These are phyloP conservation scores for Rachicladosporium sp. DNA, from an alignment of 2,329 filamentous ascomycete genomes.

Conservation along the genomic window DNA sequence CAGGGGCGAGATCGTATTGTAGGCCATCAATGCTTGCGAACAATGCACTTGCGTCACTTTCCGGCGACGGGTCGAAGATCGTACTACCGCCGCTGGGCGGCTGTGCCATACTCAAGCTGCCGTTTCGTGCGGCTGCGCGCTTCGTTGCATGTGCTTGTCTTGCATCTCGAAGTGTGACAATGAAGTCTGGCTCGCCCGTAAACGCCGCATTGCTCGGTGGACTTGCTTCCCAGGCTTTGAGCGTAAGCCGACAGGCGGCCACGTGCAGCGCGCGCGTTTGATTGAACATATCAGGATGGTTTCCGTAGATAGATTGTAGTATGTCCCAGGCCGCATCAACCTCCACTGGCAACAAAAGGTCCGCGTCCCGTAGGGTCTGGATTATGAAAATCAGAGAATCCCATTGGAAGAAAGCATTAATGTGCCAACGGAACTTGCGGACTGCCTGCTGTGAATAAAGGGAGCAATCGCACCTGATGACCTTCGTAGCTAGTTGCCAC, in stretches of 20 bases:
- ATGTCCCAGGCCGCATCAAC: conserved; percentile 33
- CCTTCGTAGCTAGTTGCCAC: no score
- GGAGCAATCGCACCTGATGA: no score
- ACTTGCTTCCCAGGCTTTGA: conserved; percentile 33
- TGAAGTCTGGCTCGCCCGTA: conserved; percentile 9
- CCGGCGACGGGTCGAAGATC: not conserved
- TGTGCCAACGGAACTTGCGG: conserved; percentile 36
- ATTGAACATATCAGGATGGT: conserved; percentile 29
- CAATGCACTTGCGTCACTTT: not conserved
- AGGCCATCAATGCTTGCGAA: not conserved
- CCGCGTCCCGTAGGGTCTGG: conserved; percentile 20
- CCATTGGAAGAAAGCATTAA: conserved; percentile 37
- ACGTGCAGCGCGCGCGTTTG: conserved; percentile 29
- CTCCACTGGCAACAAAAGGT: conserved; percentile 1
- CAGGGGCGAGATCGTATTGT: conserved; percentile 2
- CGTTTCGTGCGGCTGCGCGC: not conserved
- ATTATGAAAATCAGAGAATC: conserved; percentile 28
- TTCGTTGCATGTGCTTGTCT: conserved; percentile 1
- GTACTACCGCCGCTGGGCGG: not conserved
- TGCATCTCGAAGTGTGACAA: conserved; percentile 4
- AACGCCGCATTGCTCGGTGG: not conserved
- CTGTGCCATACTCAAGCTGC: not conserved
- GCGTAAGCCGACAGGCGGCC: conserved; percentile 30
- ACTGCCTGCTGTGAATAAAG: no score
- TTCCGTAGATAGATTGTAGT: conserved; percentile 31